Evolutionary conservation across 768 basidiomycete species (phyloP), one percentile per base, ranked within the genome.

Genomic region (Rhizopogon sp.): DNA sequence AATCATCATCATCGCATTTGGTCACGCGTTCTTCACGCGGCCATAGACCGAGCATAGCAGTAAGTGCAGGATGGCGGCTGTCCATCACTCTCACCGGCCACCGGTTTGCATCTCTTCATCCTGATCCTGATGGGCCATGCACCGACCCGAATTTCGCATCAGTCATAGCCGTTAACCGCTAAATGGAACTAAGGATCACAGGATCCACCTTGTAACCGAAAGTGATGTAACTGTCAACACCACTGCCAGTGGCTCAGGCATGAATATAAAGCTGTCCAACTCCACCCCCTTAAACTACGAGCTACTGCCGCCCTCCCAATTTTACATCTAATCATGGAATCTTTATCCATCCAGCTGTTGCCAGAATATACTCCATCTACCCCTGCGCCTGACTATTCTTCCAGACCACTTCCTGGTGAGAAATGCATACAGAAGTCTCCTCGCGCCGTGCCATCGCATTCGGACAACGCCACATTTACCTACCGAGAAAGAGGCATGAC

Each of bases 371-470:
- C 82, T 0, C 74, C 80, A 2, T 78, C 83, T 6, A 67, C 69
- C 2, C 79, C 79, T 28, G 74, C 77, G 9, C 87, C 87, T 1
- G 64, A 70, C 7, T 89, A 88, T 62, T 83, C 87, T 46, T 75
- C 66, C 37, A 76, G 77, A 28, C 84, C 80, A 35, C 65, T 74
- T 4, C 70, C 67, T 2, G 81, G 77, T 28, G 86, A 88, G 60
- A 70, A 72, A 52, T 72, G 73, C 16, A 76, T 88, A 7, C 77
- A 81, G 41, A 74, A 73, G 43, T 79, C 82, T 0, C 80, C 69
- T 25, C 57, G 35, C 16, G 53, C 52, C n/a, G 25, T 50, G 7
- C 31, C 39, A 11, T 22, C 37, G 49, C 43, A 52, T 25, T 57
- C 49, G 13, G 68, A 60, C 41, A 61, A 54, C n/a, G 60, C 52